phyloP scores from a whole-genome alignment of 176 grass and related monocot species.

The Puccinellia tenuiflora region DNA sequence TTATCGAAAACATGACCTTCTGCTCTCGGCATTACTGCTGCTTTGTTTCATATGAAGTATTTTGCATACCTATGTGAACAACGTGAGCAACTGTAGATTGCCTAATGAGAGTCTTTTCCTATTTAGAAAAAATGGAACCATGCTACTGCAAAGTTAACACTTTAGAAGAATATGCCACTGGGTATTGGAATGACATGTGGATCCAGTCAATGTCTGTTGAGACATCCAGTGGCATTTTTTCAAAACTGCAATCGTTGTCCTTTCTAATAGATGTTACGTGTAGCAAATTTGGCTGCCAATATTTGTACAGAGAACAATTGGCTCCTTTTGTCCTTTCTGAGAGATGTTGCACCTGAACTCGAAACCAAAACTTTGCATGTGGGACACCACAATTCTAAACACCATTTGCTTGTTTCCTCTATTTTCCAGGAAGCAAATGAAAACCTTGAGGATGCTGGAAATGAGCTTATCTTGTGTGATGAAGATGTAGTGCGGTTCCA shows the following conservation, averaged over 20 bases:
- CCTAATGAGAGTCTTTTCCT: not conserved
- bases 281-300: not conserved
- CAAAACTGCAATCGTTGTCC: not conserved
- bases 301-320: not conserved
- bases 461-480: slow-evolving; percentile 89
- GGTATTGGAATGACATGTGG: not conserved
- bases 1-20: not conserved
- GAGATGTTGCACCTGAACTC: not conserved
- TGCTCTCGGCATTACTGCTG: not conserved
- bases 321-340: not conserved
- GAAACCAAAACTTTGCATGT: not conserved
- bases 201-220: not conserved
- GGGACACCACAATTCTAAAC: not conserved
- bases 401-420: not conserved
- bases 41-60: not conserved
- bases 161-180: not conserved
- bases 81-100: not conserved
- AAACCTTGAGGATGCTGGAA: slow-evolving; percentile 90
- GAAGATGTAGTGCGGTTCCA: slow-evolving; percentile 94
- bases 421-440: slow-evolving; percentile 78
- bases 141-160: not conserved
- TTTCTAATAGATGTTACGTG: not conserved
- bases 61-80: not conserved
- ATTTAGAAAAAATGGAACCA: not conserved
- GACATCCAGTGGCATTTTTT: not conserved